Evolutionary conservation across 2,329 filamentous ascomycete genomes (phyloP), one percentile per base, ranked within the genome.

Genomic region (Talaromyces albobiverticillius): DNA sequence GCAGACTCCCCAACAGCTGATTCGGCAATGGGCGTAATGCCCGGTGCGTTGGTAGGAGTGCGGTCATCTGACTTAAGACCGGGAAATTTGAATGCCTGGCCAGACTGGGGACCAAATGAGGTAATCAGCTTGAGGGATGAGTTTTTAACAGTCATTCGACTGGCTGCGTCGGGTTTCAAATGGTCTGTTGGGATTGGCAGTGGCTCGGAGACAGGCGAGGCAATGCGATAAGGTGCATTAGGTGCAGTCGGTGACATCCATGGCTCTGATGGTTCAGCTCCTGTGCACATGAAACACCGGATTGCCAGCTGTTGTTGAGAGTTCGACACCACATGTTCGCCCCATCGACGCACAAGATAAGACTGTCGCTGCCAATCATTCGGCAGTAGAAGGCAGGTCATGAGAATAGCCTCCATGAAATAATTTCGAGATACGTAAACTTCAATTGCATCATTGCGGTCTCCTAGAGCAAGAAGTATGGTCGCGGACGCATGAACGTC

Each of bases 361-460:
- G 88, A 87, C 69, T 96, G 91, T 29, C 93, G 84, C 64, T 94
- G 88, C 94, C 94, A 99, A 57, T 96, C 92, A 0, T 81, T 76
- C 0, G 93, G 91, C 63, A 87, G 90, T 23, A 88, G 82, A 11
- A 96, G 78, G 64, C 90, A 95, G 0, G 91, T 89, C 60, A 99
- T 80, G 13, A 99, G 82, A 29, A 97, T 80, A 2, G 94, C 93
- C 73, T 99, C 94, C 87, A 99, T 89, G 68, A 87, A 95, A 64
- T 87, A 86, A 69, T 87, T 90, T 60, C 94, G 90, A 10, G 92
- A 96, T 29, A 96, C 84, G 64, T 99, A 99, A 26, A 96, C 88
- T 71, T 99, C 94, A 56, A 99, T 92, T 0, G 94, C 94, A 68
- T 99, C 93, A 60, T 95, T 93, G 62, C 89, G 80, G 66, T 97